Evolutionary conservation across 116 monocot species (phyloP), one percentile per base, ranked within the genome.

Genomic region (Zostera marina): DNA sequence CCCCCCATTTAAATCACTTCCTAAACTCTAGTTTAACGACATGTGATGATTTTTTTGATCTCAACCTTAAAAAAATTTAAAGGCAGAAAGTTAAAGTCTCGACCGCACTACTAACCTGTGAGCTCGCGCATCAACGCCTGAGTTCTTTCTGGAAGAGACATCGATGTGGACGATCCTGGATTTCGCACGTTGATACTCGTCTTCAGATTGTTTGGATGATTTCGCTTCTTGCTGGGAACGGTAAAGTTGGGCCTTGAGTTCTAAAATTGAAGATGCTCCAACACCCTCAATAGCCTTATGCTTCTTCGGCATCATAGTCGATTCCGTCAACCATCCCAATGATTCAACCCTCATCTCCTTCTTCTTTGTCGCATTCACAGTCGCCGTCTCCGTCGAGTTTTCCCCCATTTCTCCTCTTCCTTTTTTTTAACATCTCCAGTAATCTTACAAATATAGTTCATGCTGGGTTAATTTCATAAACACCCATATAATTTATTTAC

Each of bases 271-370:
- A 39, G 84, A 70, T 5, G 93, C 81, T 26, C 93, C 84, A 0
- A 93, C 93, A 45, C 93, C 93, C 62, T 88, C 84, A 70, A 93
- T 93, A 8, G 88, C 81, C 68, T 75, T 84, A 70, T 75, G 81
- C 71, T 93, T 88, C 81, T 81, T 87, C 51, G 93, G 93, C 88
- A 93, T 93, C 66, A 93, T 67, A 47, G 81, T 46, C 25, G 93
- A 93, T 61, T 93, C 93, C 65, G 93, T 93, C 59, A 93, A 71
- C 93, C 93, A 93, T 75, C 93, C 93, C 60, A 93, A 66, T 62
- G 93, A 93, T 60, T 88, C 93, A 66, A 70, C 66, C 67, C 54
- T 63, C 63, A 11, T 54, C 60, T 59, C 46, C 63, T 54, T 54
- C 68, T 54, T 63, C 66, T 49, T 58, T 60, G 32, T 24, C 67